phyloP scores from a whole-genome alignment of 208 protist species.

The Strigomonas culicis region DNA sequence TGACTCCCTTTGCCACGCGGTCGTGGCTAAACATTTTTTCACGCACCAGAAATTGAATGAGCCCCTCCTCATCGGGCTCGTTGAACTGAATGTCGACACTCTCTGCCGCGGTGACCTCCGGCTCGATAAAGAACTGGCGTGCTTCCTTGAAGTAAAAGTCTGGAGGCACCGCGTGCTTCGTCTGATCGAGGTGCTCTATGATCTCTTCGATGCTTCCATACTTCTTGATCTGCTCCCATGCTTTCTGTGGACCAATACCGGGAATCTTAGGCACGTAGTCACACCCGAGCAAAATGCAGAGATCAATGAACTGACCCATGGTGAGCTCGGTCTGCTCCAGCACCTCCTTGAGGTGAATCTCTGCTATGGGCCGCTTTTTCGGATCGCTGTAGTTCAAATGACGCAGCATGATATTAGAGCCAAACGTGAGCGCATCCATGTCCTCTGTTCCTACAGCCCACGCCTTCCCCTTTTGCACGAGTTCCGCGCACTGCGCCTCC shows the following conservation, averaged over 20 bases:
- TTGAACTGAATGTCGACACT: slow-evolving; percentile 91
- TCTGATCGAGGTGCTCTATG: slow-evolving; percentile 90
- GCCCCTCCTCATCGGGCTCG: slow-evolving; percentile 95
- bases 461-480: slow-evolving; percentile 93
- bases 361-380: slow-evolving; percentile 94
- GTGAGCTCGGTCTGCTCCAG: slow-evolving; percentile 81
- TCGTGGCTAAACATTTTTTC: slow-evolving; percentile 98
- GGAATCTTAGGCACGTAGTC: slow-evolving; percentile 98
- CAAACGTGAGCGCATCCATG: slow-evolving; percentile 99
- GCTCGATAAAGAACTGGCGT: slow-evolving; percentile 89
- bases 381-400: slow-evolving; percentile 96
- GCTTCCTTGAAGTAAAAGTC: slow-evolving; percentile 91
- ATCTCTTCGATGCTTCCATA: slow-evolving; percentile 95
- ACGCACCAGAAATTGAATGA: slow-evolving; percentile 96
- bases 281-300: slow-evolving; percentile 99
- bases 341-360: slow-evolving; percentile 91
- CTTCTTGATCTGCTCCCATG: slow-evolving; percentile 95
- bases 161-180: slow-evolving; percentile 78
- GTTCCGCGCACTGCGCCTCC: slow-evolving; percentile 98
- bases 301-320: slow-evolving; percentile 97
- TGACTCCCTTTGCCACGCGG: slow-evolving; percentile 79
- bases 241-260: slow-evolving; percentile 97
- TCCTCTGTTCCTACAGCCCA: slow-evolving; percentile 99
- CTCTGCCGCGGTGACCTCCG: slow-evolving; percentile 81
- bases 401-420: slow-evolving; percentile 93